These are phyloP conservation scores for Oryza coarctata DNA, from an alignment of 176 grass and related monocot species.

Conservation along the genomic window DNA sequence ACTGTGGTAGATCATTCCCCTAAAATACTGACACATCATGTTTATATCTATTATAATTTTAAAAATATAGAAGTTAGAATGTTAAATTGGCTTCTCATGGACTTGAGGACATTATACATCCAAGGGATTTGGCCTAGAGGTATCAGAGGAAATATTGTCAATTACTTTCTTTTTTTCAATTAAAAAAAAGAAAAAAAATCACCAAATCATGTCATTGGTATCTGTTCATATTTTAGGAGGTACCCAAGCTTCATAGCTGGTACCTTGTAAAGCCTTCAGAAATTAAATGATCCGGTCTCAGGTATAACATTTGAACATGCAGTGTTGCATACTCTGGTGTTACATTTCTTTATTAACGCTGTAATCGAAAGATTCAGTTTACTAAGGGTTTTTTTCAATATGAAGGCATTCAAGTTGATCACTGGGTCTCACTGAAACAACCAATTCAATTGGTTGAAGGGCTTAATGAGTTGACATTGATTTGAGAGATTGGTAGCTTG, in stretches of 20 bases:
- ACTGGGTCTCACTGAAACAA: constrained; percentile 79
- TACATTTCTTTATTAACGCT: neutral
- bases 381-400: constrained; percentile 28
- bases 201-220: neutral
- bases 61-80: neutral
- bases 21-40: neutral
- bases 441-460: constrained; percentile 63
- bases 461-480: constrained; percentile 70
- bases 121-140: neutral
- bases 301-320: neutral
- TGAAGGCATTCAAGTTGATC: constrained; percentile 84
- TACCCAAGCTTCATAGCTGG: neutral
- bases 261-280: neutral
- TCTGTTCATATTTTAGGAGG: neutral
- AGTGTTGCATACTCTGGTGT: neutral
- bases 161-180: neutral
- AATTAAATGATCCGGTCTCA: neutral
- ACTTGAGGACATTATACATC: no score
- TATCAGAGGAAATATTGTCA: neutral
- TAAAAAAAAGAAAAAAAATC: neutral
- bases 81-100: no score
- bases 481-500: constrained; percentile 85
- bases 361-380: neutral
- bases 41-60: neutral
- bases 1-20: neutral